These are phyloP conservation scores for Begonia peltatifolia DNA, from an alignment of 306 rosid genomes.

Conservation along the genomic window DNA sequence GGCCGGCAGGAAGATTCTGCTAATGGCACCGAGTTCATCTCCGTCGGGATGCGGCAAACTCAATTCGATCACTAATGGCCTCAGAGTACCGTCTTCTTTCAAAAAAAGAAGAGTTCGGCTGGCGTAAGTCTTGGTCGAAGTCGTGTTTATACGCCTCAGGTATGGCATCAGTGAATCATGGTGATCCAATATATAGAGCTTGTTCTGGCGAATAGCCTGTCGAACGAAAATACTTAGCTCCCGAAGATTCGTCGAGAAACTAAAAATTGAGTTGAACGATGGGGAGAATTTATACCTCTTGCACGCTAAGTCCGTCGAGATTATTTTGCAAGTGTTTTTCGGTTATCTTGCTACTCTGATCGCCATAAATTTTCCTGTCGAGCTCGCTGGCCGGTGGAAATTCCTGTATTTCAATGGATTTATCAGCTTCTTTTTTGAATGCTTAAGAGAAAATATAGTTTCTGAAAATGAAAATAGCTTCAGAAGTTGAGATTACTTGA, in stretches of 20 bases:
- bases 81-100: conserved; percentile 63
- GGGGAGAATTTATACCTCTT: conserved; percentile 21
- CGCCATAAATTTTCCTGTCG: conserved; percentile 42
- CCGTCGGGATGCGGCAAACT: conserved; percentile 93
- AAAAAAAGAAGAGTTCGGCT: conserved; percentile 65
- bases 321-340: conserved; percentile 34
- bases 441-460: too few relatives aligned
- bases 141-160: conserved; percentile 66
- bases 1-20: conserved; percentile 59
- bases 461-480: conserved; percentile 1
- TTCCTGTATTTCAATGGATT: conserved; percentile 24
- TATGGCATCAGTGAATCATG: conserved; percentile 80
- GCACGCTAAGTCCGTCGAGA: conserved; percentile 45
- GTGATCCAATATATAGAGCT: conserved; percentile 69
- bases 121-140: conserved; percentile 68
- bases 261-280: too few relatives aligned
- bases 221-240: not conserved
- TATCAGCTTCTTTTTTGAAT: too few relatives aligned
- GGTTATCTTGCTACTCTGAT: conserved; percentile 57
- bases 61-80: conserved; percentile 76
- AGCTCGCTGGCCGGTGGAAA: conserved; percentile 82
- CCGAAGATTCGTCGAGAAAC: too few relatives aligned
- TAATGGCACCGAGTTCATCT: conserved; percentile 46
- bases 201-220: conserved; percentile 54
- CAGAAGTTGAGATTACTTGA: conserved; percentile 21